phyloP scores from a whole-genome alignment of 345 rosid species.

The Citrus australasica region DNA sequence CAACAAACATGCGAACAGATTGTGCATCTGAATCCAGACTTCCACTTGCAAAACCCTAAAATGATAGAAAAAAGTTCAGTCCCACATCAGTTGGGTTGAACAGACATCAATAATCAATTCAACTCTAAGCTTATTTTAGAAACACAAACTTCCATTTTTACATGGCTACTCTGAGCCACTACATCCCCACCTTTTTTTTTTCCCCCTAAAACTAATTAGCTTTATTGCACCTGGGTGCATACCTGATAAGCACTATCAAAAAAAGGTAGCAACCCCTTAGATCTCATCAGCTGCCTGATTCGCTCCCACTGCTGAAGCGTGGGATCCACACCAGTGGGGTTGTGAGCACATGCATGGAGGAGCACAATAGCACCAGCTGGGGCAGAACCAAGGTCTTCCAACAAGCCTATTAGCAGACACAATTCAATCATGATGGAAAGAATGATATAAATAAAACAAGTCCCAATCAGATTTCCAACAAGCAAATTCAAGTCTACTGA shows the following conservation, averaged over 20 bases:
- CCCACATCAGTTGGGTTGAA: neutral
- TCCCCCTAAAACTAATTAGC: neutral
- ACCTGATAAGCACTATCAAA: slow-evolving; percentile 99
- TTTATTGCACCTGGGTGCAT: neutral
- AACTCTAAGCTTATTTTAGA: neutral
- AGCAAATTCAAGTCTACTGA: neutral
- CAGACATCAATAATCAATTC: neutral
- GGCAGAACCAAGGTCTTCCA: slow-evolving; percentile 88
- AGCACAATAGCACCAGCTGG: slow-evolving; percentile 83
- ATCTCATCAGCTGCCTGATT: slow-evolving; percentile 73
- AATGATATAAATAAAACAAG: neutral
- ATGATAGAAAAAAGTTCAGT: slow-evolving; percentile 1
- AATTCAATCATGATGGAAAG: neutral
- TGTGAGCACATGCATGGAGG: slow-evolving; percentile 98
- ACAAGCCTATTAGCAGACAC: slow-evolving; percentile 45
- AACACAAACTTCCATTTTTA: neutral
- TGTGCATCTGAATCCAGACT: slow-evolving; percentile 76
- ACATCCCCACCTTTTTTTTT: no score
- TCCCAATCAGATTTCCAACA: neutral
- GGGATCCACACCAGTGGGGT: slow-evolving; percentile 97
- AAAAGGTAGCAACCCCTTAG: slow-evolving; percentile 77
- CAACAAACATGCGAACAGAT: slow-evolving; percentile 74
- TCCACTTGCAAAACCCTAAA: slow-evolving; percentile 92
- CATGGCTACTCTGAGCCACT: no score
- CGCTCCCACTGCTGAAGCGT: slow-evolving; percentile 86